Percentiles rank a stretch among this genome's conserved stretches.
phyloP scores from a whole-genome alignment of 2,329 filamentous ascomycete genomes.

The Ceratocystis papillata region DNA sequence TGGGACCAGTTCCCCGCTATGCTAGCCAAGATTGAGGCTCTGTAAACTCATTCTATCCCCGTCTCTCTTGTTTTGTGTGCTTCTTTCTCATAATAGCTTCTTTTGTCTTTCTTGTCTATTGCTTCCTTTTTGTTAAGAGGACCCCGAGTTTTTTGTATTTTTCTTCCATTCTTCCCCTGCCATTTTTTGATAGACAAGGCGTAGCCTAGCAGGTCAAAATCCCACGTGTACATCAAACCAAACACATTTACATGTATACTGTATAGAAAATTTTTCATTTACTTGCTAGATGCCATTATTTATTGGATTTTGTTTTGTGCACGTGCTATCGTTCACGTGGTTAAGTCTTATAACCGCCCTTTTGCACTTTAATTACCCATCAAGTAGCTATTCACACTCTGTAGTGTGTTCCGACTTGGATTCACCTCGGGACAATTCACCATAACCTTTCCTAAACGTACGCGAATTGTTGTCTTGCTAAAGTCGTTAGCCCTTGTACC shows the following conservation, averaged over 20 bases:
- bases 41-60: slow-evolving; percentile 16
- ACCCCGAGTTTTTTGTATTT: neutral
- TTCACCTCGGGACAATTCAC: slow-evolving; percentile 68
- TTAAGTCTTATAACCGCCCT: neutral
- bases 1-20: slow-evolving; percentile 46
- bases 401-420: slow-evolving; percentile 72
- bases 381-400: slow-evolving; percentile 83
- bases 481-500: slow-evolving; percentile 33
- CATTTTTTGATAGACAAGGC: slow-evolving; percentile 1
- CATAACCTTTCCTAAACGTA: slow-evolving; percentile 71
- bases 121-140: neutral
- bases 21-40: slow-evolving; percentile 38
- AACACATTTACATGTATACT: neutral
- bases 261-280: neutral
- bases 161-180: neutral
- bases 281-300: too few species aligned
- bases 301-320: too few species aligned
- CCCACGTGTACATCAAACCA: neutral
- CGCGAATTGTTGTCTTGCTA: slow-evolving; percentile 67
- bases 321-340: too few species aligned
- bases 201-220: neutral
- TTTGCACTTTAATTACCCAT: slow-evolving; percentile 46
- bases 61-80: slow-evolving; percentile 3
- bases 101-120: neutral
- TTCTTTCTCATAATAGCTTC: slow-evolving; percentile 5